A percentile compares a stretch with the other conserved stretches of the same genome.
phyloP scores from a whole-genome alignment of 1,139 yeast genomes.

The Nakaseomyces kungkrabaensis region DNA sequence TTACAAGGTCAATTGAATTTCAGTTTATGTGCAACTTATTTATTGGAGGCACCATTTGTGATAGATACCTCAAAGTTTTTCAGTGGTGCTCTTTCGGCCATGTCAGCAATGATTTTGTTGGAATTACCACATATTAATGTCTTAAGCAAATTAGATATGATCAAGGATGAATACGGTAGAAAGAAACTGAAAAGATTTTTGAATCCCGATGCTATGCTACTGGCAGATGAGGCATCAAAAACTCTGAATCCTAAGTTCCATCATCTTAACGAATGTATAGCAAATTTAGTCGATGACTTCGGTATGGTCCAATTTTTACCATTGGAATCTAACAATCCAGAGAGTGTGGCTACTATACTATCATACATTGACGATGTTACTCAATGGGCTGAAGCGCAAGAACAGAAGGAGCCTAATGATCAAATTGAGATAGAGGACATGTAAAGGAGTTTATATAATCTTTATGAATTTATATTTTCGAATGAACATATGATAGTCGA shows the following conservation, averaged over 20 bases:
- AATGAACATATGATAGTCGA: not conserved
- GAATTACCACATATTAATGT: constrained; percentile 93
- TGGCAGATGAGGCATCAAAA: constrained; percentile 42
- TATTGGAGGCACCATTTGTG: constrained; percentile 89
- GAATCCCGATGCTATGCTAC: constrained; percentile 80
- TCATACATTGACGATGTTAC: constrained; percentile 94
- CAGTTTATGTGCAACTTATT: constrained; percentile 82
- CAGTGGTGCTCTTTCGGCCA: constrained; percentile 91
- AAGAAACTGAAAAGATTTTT: constrained; percentile 73
- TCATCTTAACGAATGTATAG: constrained; percentile 68
- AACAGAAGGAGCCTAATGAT: constrained; percentile 90
- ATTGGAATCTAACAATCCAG: constrained; percentile 71
- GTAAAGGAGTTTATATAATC: not conserved
- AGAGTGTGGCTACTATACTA: constrained; percentile 69
- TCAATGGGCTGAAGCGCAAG: constrained; percentile 95
- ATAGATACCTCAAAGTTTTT: constrained; percentile 85
- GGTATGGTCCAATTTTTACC: constrained; percentile 98
- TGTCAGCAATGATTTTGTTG: constrained; percentile 93
- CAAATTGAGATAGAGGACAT: constrained; percentile 50
- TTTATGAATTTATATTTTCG: no score
- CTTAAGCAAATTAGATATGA: constrained; percentile 74
- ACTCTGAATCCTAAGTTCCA: constrained; percentile 67
- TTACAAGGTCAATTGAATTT: constrained; percentile 69
- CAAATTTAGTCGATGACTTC: constrained; percentile 86
- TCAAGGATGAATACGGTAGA: constrained; percentile 63